phyloP scores from a whole-genome alignment of 495 filamentous ascomycete genomes.

The Hypoxylon lenormandii region DNA sequence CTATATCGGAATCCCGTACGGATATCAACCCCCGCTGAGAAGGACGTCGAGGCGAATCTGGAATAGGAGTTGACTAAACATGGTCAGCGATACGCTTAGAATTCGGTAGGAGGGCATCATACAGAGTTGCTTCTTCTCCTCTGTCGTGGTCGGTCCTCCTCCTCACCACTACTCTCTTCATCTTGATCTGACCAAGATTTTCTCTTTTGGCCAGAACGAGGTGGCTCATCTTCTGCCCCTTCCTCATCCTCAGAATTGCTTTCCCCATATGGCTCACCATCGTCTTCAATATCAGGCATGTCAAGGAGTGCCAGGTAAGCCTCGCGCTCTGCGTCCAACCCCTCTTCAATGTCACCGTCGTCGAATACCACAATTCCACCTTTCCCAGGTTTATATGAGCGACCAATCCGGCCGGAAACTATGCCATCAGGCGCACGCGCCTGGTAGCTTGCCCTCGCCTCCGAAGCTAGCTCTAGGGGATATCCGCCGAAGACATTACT shows the following conservation, averaged over 20 bases:
- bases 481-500: slow-evolving; percentile 88
- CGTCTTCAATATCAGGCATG: slow-evolving; percentile 90
- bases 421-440: slow-evolving; percentile 63
- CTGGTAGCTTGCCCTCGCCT: slow-evolving; percentile 59
- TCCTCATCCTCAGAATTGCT: slow-evolving; percentile 63
- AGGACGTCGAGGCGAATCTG: slow-evolving; percentile 64
- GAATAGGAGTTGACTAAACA: slow-evolving; percentile 69
- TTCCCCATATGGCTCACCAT: slow-evolving; percentile 68
- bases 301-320: slow-evolving; percentile 84
- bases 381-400: slow-evolving; percentile 76
- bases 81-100: slow-evolving; percentile 48
- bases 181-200: slow-evolving; percentile 85
- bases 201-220: slow-evolving; percentile 71
- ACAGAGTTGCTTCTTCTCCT: slow-evolving; percentile 89
- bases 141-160: slow-evolving; percentile 77
- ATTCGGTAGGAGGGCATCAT: slow-evolving; percentile 36
- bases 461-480: slow-evolving; percentile 62
- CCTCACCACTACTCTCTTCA: slow-evolving; percentile 75
- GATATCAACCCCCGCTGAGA: slow-evolving; percentile 63
- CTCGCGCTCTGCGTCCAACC: slow-evolving; percentile 76
- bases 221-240: slow-evolving; percentile 47
- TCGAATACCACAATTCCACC: slow-evolving; percentile 93
- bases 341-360: slow-evolving; percentile 94
- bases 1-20: slow-evolving; percentile 54
- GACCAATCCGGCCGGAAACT: slow-evolving; percentile 74